These are phyloP conservation scores for Aspergillus terreus DNA, from an alignment of 2,329 filamentous ascomycete species.

Conservation along the genomic window DNA sequence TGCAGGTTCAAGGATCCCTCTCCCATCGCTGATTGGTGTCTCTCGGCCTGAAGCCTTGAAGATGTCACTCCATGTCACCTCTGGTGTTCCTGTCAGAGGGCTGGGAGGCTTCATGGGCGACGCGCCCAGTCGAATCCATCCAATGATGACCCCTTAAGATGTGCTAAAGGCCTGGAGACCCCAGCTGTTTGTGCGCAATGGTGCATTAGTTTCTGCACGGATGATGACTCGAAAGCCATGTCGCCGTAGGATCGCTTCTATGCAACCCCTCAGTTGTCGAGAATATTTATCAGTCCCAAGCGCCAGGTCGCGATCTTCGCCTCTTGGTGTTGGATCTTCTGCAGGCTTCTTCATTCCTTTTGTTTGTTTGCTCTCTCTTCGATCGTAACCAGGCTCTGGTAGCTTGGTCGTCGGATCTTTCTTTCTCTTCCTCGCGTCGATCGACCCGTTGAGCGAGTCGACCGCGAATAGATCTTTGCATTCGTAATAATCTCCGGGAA, in stretches of 20 bases:
- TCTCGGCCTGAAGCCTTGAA: background rate
- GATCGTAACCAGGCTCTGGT: conserved; percentile 29
- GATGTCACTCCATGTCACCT: conserved; percentile 2
- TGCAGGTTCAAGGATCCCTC: conserved; percentile 15
- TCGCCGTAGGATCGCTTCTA: too few relatives aligned
- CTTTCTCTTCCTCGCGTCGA: conserved; percentile 17
- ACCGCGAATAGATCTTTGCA: conserved; percentile 21
- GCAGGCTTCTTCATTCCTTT: conserved; percentile 14
- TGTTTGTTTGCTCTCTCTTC: conserved; percentile 8
- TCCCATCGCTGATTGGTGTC: conserved; percentile 15
- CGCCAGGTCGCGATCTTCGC: conserved; percentile 21
- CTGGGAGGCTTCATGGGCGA: conserved; percentile 10
- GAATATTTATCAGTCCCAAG: conserved; percentile 28
- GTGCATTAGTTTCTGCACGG: conserved; percentile 32
- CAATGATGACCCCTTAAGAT: conserved; percentile 15
- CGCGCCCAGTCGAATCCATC: conserved; percentile 14
- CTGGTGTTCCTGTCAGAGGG: conserved; percentile 11
- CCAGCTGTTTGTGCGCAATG: conserved; percentile 23
- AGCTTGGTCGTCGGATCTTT: conserved; percentile 27
- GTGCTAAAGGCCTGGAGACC: conserved; percentile 8
- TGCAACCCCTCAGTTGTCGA: conserved; percentile 9
- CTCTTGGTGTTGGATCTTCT: conserved; percentile 13
- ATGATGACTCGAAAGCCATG: conserved; percentile 9
- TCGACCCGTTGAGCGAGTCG: conserved; percentile 32
- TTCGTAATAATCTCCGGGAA: background rate